phyloP scores from a whole-genome alignment of 495 filamentous ascomycete genomes.

The Terfezia claveryi region DNA sequence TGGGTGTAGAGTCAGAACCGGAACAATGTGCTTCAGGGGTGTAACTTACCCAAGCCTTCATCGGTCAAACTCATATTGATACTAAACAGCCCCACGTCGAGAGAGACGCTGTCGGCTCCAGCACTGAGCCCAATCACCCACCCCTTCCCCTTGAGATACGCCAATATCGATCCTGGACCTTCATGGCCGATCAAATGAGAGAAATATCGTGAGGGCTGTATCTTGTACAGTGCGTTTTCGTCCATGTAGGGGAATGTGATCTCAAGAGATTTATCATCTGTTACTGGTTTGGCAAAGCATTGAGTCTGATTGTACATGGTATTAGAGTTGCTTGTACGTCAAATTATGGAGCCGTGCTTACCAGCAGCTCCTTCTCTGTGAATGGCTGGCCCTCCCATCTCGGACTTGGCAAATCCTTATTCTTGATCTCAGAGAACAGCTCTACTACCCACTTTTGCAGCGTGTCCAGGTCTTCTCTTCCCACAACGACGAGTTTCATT shows the following conservation, averaged over 20 bases:
- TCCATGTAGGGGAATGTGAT: constrained; percentile 78
- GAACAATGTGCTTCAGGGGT: background rate
- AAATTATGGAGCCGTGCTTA: constrained; percentile 4
- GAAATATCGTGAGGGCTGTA: constrained; percentile 74
- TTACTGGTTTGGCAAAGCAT: constrained; percentile 87
- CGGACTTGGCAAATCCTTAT: constrained; percentile 49
- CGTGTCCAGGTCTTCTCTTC: constrained; percentile 68
- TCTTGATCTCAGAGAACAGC: constrained; percentile 59
- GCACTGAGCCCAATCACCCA: constrained; percentile 81
- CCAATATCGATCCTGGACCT: constrained; percentile 86
- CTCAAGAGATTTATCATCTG: constrained; percentile 70
- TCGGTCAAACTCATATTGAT: constrained; percentile 64
- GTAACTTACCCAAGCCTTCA: constrained; percentile 35
- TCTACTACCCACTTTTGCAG: constrained; percentile 76
- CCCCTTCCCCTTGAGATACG: constrained; percentile 84
- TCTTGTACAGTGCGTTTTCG: constrained; percentile 61
- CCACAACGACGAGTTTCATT: constrained; percentile 87
- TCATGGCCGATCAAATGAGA: constrained; percentile 92
- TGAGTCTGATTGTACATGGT: constrained; percentile 36
- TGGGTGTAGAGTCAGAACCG: constrained; percentile 20
- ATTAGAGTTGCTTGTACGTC: background rate
- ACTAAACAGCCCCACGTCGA: constrained; percentile 67
- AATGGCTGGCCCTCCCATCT: constrained; percentile 14
- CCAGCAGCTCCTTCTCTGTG: constrained; percentile 13
- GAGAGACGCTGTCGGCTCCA: constrained; percentile 52